These are phyloP conservation scores for Heterobasidion parviporum DNA, from an alignment of 1,284 basidiomycete species.

Conservation along the genomic window DNA sequence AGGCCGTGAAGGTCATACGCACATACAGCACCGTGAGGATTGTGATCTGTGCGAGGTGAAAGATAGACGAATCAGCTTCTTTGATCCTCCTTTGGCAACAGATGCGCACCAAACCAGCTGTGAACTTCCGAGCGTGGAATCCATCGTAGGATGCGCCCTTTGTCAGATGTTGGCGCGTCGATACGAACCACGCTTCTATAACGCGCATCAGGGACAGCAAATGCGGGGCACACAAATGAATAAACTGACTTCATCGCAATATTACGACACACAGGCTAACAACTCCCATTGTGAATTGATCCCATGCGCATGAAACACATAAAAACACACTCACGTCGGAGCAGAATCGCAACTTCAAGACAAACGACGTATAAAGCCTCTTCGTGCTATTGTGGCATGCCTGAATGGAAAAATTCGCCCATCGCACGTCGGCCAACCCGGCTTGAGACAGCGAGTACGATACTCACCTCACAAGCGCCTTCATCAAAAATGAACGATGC, in stretches of 20 bases:
- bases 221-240: not conserved
- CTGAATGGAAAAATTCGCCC: constrained; percentile 5
- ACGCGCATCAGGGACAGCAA: not conserved
- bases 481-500: constrained; percentile 54
- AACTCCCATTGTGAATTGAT: not conserved
- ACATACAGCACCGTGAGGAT: no score
- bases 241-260: not conserved
- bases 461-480: constrained; percentile 46
- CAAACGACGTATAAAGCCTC: constrained; percentile 34
- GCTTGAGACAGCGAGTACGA: no score
- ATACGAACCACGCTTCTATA: not conserved
- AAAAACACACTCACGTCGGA: constrained; percentile 24
- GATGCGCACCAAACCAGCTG: not conserved
- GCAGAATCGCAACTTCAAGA: constrained; percentile 35
- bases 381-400: constrained; percentile 19
- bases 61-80: not conserved
- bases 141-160: not conserved
- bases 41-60: not conserved
- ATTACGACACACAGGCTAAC: not conserved
- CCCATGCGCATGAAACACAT: not conserved
- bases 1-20: no score
- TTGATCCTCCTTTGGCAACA: not conserved
- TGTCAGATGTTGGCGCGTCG: not conserved
- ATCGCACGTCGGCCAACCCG: not conserved
- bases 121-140: not conserved